These are phyloP conservation scores for Spongospora subterranea DNA, from an alignment of 208 protist species.

Conservation along the genomic window DNA sequence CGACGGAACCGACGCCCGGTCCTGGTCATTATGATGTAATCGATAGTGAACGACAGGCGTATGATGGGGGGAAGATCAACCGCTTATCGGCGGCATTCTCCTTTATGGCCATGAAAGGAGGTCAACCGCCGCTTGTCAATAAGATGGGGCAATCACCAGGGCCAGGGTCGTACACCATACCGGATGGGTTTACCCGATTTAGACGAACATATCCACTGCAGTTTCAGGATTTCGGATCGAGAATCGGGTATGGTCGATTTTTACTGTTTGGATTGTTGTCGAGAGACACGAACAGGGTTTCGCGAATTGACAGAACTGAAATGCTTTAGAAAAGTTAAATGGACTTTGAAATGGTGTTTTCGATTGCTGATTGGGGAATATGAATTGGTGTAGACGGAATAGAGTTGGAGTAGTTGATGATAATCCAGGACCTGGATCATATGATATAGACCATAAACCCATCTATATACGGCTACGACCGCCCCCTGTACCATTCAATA, in stretches of 20 bases:
- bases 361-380: no score
- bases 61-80: not conserved
- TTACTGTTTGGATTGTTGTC: not conserved
- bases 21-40: constrained; percentile 36
- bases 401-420: no score
- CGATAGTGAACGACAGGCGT: not conserved
- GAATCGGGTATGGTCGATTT: not conserved
- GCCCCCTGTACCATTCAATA: constrained; percentile 14
- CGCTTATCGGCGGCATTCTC: not conserved
- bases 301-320: not conserved
- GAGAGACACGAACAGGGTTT: not conserved
- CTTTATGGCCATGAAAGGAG: not conserved
- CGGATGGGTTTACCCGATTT: not conserved
- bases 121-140: no score
- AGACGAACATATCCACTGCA: not conserved
- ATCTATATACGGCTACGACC: constrained; percentile 24
- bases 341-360: not conserved
- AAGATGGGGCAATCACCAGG: not conserved
- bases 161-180: not conserved
- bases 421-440: not conserved
- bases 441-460: not conserved
- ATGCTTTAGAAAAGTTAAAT: not conserved
- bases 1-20: not conserved
- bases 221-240: constrained; percentile 47
- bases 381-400: no score